These are phyloP conservation scores for Neltuma alba DNA, from an alignment of 306 rosid genomes.

Conservation along the genomic window DNA sequence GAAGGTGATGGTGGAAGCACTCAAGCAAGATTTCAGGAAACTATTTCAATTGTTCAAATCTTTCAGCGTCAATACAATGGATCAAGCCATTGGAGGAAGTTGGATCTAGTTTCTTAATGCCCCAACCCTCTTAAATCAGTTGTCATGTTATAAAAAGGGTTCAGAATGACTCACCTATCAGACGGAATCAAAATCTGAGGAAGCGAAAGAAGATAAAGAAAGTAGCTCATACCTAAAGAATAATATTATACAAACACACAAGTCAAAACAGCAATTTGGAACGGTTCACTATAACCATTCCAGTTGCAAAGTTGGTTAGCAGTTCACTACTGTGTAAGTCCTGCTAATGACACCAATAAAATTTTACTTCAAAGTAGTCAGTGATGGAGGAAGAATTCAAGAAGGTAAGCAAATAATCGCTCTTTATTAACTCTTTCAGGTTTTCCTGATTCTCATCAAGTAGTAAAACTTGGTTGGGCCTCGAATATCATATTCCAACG, in stretches of 20 bases:
- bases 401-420: too few relatives aligned
- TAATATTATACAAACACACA: too few relatives aligned
- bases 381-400: too few relatives aligned
- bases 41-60: not conserved
- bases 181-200: slow-evolving; percentile 39
- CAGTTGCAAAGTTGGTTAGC: too few relatives aligned
- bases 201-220: too few relatives aligned
- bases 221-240: not conserved
- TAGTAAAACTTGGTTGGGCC: too few relatives aligned
- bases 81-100: not conserved
- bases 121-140: not conserved
- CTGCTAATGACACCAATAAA: too few relatives aligned
- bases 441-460: too few relatives aligned
- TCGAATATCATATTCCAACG: not conserved
- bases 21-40: not conserved
- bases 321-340: too few relatives aligned
- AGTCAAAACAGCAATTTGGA: too few relatives aligned
- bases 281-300: not conserved
- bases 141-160: not conserved
- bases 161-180: not conserved
- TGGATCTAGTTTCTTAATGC: not conserved
- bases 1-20: not conserved
- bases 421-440: too few relatives aligned
- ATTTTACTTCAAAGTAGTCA: too few relatives aligned
- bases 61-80: not conserved